Evolutionary conservation across 2,329 filamentous ascomycete genomes (phyloP), one percentile per base, ranked within the genome.

Genomic region (Neophaeococcomyces mojaviensis): DNA sequence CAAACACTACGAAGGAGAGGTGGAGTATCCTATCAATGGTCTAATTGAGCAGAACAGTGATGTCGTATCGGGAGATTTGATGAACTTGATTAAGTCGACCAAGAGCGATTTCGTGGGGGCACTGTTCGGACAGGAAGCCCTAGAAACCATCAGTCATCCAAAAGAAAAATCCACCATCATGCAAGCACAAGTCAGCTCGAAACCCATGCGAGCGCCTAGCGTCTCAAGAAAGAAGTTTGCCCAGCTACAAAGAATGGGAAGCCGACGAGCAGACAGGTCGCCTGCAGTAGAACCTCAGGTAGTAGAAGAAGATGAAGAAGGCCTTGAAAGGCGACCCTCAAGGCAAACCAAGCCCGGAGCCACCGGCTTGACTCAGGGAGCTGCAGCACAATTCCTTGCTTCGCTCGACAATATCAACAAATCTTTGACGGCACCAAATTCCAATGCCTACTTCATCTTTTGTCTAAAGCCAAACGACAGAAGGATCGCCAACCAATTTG

Each of bases 381-480:
- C 90, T 13, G 87, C 92, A 0, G 88, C 86, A 2, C 92, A 98
- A 63, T 98, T 95, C 67, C 70, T 98, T 18, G 81, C 86, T 1
- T 86, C 89, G 0, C 72, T 98, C 20, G 87, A 95, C 54, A 94
- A 92, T 49, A 86, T 98, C 47, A 94, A 83, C 48, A 89, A 90
- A 58, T 89, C 88, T 2, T 72, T 98, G 36, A 84, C 81, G 2
- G 81, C 86, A 2, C 78, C 83, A 3, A 86, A 88, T 59, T 86
- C 88, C 9, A 98, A 98, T 59, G 79, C 85, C 1, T 98, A 98
- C 67, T 97, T 96, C 58, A 79, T 98, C 36, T 96, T 98, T 67
- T 98, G 92, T 60, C 69, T 98, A 53, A 98, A 98, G 68, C 90
- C 92, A 18, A 98, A 98, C 57, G 92, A 98, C 63, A 79, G 92